Evolutionary conservation across 2,329 filamentous ascomycete species (phyloP).

Genomic region (Ceratocystiopsis sp.): DNA sequence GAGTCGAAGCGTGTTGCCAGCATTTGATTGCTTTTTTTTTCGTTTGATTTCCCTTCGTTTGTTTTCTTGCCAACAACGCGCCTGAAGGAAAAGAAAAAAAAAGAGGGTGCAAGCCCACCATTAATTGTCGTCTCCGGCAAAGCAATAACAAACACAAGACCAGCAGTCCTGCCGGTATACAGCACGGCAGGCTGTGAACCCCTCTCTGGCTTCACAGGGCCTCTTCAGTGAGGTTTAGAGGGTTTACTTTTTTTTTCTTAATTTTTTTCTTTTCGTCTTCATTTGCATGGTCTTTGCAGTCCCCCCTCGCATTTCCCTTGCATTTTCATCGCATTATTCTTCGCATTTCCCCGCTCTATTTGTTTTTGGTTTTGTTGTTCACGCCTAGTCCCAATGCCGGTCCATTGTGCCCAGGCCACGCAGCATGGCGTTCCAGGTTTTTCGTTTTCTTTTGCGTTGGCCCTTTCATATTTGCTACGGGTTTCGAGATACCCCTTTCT

Average conservation of each 20-base stretch:
- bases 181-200: constrained; percentile 2
- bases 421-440: background rate
- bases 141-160: background rate
- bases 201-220: constrained; percentile 6
- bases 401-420: background rate
- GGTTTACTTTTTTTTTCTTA: background rate
- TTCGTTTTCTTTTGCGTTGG: background rate
- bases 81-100: background rate
- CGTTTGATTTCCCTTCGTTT: background rate
- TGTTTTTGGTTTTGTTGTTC: background rate
- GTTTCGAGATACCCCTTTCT: background rate
- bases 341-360: background rate
- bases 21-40: constrained; percentile 17
- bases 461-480: background rate
- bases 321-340: background rate
- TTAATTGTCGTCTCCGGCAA: background rate
- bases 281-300: background rate
- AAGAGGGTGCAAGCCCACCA: constrained; percentile 6
- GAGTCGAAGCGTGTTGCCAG: constrained; percentile 30
- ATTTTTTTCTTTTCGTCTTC: background rate
- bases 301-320: too few relatives aligned
- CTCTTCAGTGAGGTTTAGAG: constrained; percentile 1
- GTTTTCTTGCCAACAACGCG: background rate
- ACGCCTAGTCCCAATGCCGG: background rate
- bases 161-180: constrained; percentile 5